phyloP scores from a whole-genome alignment of 1,139 yeast genomes.

The Candida freyschussii region DNA sequence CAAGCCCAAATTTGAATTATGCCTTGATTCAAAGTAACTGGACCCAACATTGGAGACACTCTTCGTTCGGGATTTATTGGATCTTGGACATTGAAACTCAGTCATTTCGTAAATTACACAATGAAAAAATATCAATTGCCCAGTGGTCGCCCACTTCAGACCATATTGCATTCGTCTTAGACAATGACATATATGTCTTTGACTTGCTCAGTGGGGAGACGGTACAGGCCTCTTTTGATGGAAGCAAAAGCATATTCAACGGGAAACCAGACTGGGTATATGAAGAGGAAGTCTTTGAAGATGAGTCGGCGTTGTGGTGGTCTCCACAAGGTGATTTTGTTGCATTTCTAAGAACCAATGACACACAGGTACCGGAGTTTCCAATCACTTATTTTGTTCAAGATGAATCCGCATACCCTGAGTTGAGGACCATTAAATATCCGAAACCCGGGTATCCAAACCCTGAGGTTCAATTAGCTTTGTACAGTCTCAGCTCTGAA shows the following conservation, averaged over 20 bases:
- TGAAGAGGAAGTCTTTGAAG: constrained; percentile 82
- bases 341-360: constrained; percentile 68
- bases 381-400: constrained; percentile 71
- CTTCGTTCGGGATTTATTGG: constrained; percentile 70
- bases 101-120: constrained; percentile 35
- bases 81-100: constrained; percentile 40
- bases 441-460: constrained; percentile 90
- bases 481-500: constrained; percentile 31
- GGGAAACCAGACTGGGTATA: constrained; percentile 98
- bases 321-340: constrained; percentile 63
- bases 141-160: constrained; percentile 76
- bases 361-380: constrained; percentile 65
- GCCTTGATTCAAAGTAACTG: constrained; percentile 55
- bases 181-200: constrained; percentile 60
- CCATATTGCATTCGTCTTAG: constrained; percentile 62
- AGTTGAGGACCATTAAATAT: constrained; percentile 57
- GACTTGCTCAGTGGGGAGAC: constrained; percentile 39
- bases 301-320: constrained; percentile 84
- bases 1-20: constrained; percentile 58
- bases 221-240: constrained; percentile 58
- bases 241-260: constrained; percentile 67
- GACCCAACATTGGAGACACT: constrained; percentile 77
- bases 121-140: constrained; percentile 46
- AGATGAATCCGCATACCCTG: constrained; percentile 57
- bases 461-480: constrained; percentile 54